Evolutionary conservation across 495 filamentous ascomycete species (phyloP), one percentile per base, ranked within the genome.

Genomic region (Haplographium delicatum): DNA sequence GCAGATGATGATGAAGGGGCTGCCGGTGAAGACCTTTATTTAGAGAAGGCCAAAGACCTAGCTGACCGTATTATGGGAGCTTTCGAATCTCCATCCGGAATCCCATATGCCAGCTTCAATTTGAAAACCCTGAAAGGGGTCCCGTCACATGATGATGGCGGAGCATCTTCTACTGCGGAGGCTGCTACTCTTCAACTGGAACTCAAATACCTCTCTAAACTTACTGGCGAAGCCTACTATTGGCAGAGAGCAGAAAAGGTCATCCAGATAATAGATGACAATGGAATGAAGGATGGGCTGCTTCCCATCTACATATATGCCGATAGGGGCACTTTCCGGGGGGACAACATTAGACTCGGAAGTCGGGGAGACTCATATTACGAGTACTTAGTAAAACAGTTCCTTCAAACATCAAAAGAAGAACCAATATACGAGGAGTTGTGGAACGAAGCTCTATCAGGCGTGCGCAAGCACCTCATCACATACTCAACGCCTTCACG

Each of bases 301-400:
- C 72, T 96, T 10, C 93, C 91, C 13, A 96, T 95, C 56, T 96
- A 84, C 61, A 84, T 99, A 33, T 82, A 87, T 60, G 78, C 94
- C n/a, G 76, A 80, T 19, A 75, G 70, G 5, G 94, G 91, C 22
- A 63, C 75, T 33, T 99, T 99, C 66, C 73, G 77, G 34, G 88
- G 86, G 19, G 65, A 81, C 3, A 93, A 95, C 56, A 91, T 99
- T 60, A 84, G 93, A 13, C 78, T 99, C 7, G 93, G 93, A 31
- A 95, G 86, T 57, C 77, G 93, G 47, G 94, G 91, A 33, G 93
- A 99, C 65, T 95, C 88, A 15, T 99, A 97, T 63, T 99, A 99
- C 68, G 89, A 97, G 66, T 96, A 96, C 64, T 80, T 96, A 30
- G 89, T 97, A 71, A 97, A 97, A 68, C 91, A 97, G 63, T 96